phyloP scores from a whole-genome alignment of 805 yeast genomes.

The Zygoascus biomembranicola region DNA sequence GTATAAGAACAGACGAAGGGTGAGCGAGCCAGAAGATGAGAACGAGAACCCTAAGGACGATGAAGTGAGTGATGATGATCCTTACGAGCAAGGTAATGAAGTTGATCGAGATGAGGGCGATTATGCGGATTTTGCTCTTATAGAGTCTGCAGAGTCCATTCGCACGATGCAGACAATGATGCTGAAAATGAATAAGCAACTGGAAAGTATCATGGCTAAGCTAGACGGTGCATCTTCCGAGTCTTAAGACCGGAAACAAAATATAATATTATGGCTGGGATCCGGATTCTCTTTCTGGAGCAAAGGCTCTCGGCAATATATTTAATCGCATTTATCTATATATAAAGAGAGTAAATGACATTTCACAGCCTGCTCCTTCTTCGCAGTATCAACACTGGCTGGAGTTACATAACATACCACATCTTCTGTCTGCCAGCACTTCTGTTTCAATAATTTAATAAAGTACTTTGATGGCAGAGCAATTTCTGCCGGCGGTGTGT shows the following conservation, averaged over 20 bases:
- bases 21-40: background rate
- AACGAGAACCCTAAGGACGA: background rate
- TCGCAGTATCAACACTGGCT: too few species aligned
- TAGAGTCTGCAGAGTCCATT: background rate
- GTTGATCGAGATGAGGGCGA: background rate
- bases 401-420: too few species aligned
- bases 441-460: too few species aligned
- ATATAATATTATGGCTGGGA: too few species aligned
- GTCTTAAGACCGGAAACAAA: too few species aligned
- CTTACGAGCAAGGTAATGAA: background rate
- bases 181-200: background rate
- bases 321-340: background rate
- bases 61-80: background rate
- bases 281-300: too few species aligned
- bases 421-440: too few species aligned
- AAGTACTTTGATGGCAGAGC: too few species aligned
- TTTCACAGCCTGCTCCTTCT: too few species aligned
- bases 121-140: background rate
- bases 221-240: background rate
- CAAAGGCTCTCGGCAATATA: too few species aligned
- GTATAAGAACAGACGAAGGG: background rate
- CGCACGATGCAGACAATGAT: background rate
- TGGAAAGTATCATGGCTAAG: background rate
- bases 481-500: too few species aligned
- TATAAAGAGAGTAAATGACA: background rate